Evolutionary conservation across 371 early-diverging fungal species (phyloP).

Genomic region (Actinomortierella wolfii): DNA sequence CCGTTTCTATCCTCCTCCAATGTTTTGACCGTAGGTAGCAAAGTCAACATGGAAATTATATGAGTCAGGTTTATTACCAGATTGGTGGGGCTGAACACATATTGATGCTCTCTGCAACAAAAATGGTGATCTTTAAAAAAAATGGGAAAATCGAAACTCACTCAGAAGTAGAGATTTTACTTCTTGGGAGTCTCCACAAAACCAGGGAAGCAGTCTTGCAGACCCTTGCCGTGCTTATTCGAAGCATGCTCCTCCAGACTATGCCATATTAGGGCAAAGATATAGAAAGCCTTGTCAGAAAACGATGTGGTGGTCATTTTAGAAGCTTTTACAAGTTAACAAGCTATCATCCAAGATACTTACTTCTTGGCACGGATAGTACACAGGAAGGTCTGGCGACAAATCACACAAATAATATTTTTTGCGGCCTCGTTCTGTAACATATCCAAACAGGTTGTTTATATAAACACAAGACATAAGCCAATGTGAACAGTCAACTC

Average conservation of each 20-base stretch:
- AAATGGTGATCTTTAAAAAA: no score
- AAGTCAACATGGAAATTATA: no score
- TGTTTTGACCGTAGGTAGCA: no score
- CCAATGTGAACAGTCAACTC: no score
- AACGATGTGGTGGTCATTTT: not conserved
- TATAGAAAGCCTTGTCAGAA: not conserved
- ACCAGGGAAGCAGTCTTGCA: slow-evolving; percentile 84
- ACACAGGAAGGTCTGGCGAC: slow-evolving; percentile 84
- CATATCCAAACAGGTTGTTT: no score
- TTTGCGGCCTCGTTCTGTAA: slow-evolving; percentile 80
- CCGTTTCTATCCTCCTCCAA: no score
- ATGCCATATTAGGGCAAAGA: slow-evolving; percentile 5
- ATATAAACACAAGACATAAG: no score
- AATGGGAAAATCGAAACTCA: no score
- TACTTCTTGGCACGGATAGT: slow-evolving; percentile 78
- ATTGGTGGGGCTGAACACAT: no score
- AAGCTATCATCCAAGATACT: slow-evolving; percentile 19
- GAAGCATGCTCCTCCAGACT: slow-evolving; percentile 74
- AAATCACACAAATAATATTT: slow-evolving; percentile 76
- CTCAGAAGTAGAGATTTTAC: slow-evolving; percentile 11
- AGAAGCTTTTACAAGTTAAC: not conserved
- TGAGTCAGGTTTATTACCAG: no score
- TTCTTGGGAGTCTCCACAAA: slow-evolving; percentile 48
- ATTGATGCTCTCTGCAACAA: no score
- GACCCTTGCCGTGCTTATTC: slow-evolving; percentile 81